phyloP scores from a whole-genome alignment of 2,329 filamentous ascomycete genomes.

The Coccinonectria pachysandricola region DNA sequence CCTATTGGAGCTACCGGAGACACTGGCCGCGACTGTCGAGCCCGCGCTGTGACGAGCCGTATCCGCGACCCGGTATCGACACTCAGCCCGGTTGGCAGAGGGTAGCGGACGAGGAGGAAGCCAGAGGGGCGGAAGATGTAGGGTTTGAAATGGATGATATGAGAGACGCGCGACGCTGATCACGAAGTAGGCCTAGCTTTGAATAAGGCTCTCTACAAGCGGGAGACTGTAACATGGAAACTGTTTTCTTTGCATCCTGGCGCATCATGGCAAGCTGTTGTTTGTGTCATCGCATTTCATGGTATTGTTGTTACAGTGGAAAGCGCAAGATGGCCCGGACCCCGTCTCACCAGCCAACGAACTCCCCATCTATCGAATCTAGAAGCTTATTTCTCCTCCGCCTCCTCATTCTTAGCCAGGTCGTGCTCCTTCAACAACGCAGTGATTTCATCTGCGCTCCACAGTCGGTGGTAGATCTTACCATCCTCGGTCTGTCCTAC shows the following conservation, averaged over 20 bases:
- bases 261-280: too few species aligned
- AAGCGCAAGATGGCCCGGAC: constrained; percentile 12
- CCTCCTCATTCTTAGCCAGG: constrained; percentile 73
- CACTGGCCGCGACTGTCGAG: constrained; percentile 50
- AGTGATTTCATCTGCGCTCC: constrained; percentile 94
- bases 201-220: too few species aligned
- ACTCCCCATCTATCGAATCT: constrained; percentile 18
- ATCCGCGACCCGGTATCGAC: constrained; percentile 35
- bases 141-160: constrained; percentile 26
- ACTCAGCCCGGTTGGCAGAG: constrained; percentile 28
- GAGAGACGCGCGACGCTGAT: constrained; percentile 17
- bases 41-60: constrained; percentile 45
- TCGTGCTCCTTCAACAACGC: constrained; percentile 90
- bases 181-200: constrained; percentile 14
- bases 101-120: constrained; percentile 45
- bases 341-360: constrained; percentile 6
- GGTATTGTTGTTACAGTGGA: constrained; percentile 23
- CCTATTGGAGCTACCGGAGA: constrained; percentile 56
- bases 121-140: constrained; percentile 25
- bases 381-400: constrained; percentile 49
- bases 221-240: too few species aligned
- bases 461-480: constrained; percentile 96
- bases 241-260: too few species aligned
- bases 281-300: too few species aligned
- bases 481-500: constrained; percentile 91